Percentiles rank a stretch among this genome's conserved stretches.
phyloP scores from a whole-genome alignment of 371 early-diverging fungal genomes.

The Zopfochytrium polystomum region DNA sequence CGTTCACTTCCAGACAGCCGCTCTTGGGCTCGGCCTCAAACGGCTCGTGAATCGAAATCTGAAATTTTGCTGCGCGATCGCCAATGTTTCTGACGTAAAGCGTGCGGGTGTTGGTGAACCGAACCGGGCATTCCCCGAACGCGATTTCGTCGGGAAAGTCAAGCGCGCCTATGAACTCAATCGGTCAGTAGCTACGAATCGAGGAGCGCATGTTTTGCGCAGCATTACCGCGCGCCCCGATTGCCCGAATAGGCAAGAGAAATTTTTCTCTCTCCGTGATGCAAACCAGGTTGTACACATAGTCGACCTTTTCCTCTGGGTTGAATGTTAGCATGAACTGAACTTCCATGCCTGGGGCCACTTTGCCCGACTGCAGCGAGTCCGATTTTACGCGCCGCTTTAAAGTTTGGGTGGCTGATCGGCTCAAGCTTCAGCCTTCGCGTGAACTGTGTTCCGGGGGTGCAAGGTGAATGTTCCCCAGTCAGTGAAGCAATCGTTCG shows the following conservation, averaged over 20 bases:
- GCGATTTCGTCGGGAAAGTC: constrained; percentile 52
- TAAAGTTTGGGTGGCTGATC: constrained; percentile 45
- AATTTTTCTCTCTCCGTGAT: constrained; percentile 56
- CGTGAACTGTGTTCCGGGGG: constrained; percentile 34
- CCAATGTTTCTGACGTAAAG: constrained; percentile 55
- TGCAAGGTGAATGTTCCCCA: neutral
- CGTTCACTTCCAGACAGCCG: constrained; percentile 36
- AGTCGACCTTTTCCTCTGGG: constrained; percentile 51
- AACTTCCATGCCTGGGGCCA: constrained; percentile 60
- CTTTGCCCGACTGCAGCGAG: constrained; percentile 39
- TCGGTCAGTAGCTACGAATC: neutral
- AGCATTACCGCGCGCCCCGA: constrained; percentile 47
- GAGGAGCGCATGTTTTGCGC: neutral
- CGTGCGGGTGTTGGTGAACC: constrained; percentile 31
- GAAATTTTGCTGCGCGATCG: constrained; percentile 40
- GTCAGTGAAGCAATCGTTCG: neutral
- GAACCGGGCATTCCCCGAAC: constrained; percentile 47
- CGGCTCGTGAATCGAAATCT: constrained; percentile 26
- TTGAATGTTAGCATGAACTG: constrained; percentile 45
- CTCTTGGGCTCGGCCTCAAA: constrained; percentile 35
- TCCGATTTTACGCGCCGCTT: constrained; percentile 37
- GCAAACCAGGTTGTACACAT: constrained; percentile 47
- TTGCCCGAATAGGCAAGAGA: constrained; percentile 49
- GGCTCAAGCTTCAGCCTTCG: constrained; percentile 45
- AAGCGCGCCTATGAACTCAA: constrained; percentile 35